Base-by-base conservation (phyloP, 2,329 filamentous ascomycete species). In the Colletotrichum orbiculare region DNA sequence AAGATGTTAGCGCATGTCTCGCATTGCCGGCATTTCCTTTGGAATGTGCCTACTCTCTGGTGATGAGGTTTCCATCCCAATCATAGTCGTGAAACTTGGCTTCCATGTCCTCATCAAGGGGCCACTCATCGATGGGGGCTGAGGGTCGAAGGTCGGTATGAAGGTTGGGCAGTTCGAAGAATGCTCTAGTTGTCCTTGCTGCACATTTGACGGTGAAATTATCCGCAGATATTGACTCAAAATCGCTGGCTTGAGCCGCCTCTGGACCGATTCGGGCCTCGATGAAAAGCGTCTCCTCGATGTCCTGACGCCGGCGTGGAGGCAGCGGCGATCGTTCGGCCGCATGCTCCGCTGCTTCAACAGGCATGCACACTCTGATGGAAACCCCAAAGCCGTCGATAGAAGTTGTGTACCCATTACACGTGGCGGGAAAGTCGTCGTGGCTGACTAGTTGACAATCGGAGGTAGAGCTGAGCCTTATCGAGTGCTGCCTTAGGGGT, bases 131-230 rank as follows among this genome's bases (percentile, higher is more conserved):
- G 7, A 67, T 8, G 7, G 66, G 35, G 2, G 17, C 42, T 3
- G 66, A 66, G n/a, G 63, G 49, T 10, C 34, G 39, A 1, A 43
- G 49, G 8, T 49, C 47, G 13, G 34, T 63, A 45, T 63, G 57
- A 13, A 63, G 35, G 25, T 63, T 67, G 33, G 53, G 63, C 10
- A 66, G 50, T 17, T 67, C 66, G n/a, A 67, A 67, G n/a, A 66
- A 67, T 8, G 55, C 63, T 13, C 63, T 52, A 6, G 54, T 63
- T 5, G 66, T 66, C 37, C 33, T 58, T 15, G 61, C 53, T 9
- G 46, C 33, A n/a, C 66, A 67, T 7, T 42, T 46, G 11, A 67
- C 52, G 35, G 66, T 67, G 35, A 67, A 39, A 17, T 67, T 66
- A 3, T 67, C 55, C 3, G 54, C 45, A 8, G 58, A 17, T 10